Percentiles rank a stretch among this genome's conserved stretches.
Conservation (phyloP, 2,329 filamentous ascomycete species). For the Colletotrichum spaethianum region DNA sequence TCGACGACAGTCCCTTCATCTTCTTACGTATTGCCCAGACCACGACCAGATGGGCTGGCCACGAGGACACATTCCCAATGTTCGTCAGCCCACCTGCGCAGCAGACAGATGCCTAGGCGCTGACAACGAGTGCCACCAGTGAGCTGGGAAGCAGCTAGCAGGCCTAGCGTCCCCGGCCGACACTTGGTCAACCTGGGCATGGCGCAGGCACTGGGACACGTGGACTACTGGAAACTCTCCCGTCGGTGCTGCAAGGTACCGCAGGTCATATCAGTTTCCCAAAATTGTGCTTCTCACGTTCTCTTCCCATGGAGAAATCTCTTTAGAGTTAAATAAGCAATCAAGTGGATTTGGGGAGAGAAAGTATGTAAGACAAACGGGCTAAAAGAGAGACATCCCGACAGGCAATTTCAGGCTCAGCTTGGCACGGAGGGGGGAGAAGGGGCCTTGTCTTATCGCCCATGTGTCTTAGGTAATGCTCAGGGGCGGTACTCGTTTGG, state of each 20-base stretch:
- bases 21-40: constrained; percentile 25
- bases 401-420: not conserved
- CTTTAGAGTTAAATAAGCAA: not conserved
- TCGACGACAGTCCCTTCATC: not conserved
- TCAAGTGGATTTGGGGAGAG: too few relatives aligned
- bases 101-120: not conserved
- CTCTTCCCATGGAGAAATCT: not conserved
- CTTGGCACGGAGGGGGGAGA: not conserved
- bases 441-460: not conserved
- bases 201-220: constrained; percentile 12
- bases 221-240: not conserved
- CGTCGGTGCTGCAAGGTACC: not conserved
- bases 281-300: not conserved
- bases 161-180: constrained; percentile 14
- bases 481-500: not conserved
- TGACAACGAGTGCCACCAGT: not conserved
- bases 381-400: not conserved
- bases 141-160: not conserved
- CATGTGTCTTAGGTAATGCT: too few relatives aligned
- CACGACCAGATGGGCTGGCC: constrained; percentile 3
- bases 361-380: not conserved
- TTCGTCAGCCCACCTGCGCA: constrained; percentile 3
- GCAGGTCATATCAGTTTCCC: not conserved
- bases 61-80: constrained; percentile 29
- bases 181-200: constrained; percentile 21